Conservation (phyloP, 768 basidiomycete species). For the Piloderma croceum region DNA sequence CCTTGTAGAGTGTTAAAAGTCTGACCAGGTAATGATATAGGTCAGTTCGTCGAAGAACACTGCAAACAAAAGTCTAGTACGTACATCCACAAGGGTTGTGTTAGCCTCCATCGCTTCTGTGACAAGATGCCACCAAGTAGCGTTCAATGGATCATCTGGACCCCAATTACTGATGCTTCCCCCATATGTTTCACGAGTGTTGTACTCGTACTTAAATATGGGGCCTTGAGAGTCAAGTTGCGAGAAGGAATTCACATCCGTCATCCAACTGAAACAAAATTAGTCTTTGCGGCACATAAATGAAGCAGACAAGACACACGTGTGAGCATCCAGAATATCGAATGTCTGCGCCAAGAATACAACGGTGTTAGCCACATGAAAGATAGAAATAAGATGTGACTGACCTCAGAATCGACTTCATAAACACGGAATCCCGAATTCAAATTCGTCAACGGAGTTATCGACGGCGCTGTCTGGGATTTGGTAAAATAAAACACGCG, state of each 20-base stretch:
- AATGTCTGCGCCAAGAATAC: conserved; percentile 47
- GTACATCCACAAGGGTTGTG: conserved; percentile 51
- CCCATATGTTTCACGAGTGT: conserved; percentile 64
- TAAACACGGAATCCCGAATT: conserved; percentile 74
- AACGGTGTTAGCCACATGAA: not conserved
- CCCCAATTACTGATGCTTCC: conserved; percentile 56
- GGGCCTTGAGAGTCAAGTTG: conserved; percentile 64
- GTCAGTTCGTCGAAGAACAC: not conserved
- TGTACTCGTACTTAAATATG: conserved; percentile 57
- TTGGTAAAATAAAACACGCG: conserved; percentile 21
- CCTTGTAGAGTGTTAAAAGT: conserved; percentile 68
- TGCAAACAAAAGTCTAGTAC: conserved; percentile 12
- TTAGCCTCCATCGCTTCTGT: conserved; percentile 62
- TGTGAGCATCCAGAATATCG: conserved; percentile 72
- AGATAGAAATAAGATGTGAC: conserved; percentile 14
- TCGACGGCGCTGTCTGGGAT: conserved; percentile 57
- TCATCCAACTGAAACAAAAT: conserved; percentile 45
- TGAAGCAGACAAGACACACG: conserved; percentile 37
- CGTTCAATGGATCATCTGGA: conserved; percentile 62
- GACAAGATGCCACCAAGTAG: conserved; percentile 79
- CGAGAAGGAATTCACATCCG: conserved; percentile 56
- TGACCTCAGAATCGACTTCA: conserved; percentile 63
- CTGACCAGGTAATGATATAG: conserved; percentile 23
- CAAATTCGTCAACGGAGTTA: conserved; percentile 64
- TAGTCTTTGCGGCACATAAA: not conserved